phyloP scores from a whole-genome alignment of 2,329 filamentous ascomycete genomes.

The Annulohypoxylon truncatum region DNA sequence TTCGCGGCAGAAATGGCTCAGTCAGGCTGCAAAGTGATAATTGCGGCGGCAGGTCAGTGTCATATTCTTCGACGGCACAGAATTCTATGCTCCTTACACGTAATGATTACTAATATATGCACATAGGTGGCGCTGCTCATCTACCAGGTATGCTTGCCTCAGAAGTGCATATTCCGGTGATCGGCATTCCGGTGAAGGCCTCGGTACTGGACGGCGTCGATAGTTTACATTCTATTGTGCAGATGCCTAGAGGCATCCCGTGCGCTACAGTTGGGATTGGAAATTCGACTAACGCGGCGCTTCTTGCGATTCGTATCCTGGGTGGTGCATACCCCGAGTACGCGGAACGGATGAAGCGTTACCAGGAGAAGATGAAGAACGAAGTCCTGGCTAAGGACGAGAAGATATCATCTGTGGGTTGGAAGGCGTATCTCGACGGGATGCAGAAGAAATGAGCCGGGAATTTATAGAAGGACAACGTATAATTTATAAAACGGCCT shows the following conservation, averaged over 20 bases:
- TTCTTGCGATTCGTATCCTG: constrained; percentile 77
- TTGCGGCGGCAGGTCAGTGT: constrained; percentile 71
- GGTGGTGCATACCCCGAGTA: constrained; percentile 68
- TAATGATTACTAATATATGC: constrained; percentile 4
- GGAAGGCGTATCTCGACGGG: constrained; percentile 63
- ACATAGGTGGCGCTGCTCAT: constrained; percentile 72
- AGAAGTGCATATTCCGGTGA: constrained; percentile 77
- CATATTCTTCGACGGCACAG: not conserved
- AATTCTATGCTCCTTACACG: not conserved
- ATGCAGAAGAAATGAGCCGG: constrained; percentile 40
- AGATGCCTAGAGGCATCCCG: constrained; percentile 80
- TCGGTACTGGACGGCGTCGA: constrained; percentile 78
- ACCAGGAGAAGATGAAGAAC: constrained; percentile 70
- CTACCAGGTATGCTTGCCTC: constrained; percentile 69
- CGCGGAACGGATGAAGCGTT: constrained; percentile 67
- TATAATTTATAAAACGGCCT: not conserved
- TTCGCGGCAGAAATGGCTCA: constrained; percentile 72
- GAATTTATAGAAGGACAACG: not conserved
- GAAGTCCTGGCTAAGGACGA: constrained; percentile 73
- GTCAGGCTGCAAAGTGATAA: constrained; percentile 77
- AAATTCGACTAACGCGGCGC: constrained; percentile 80
- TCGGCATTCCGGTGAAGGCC: constrained; percentile 81
- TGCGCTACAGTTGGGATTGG: constrained; percentile 83
- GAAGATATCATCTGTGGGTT: constrained; percentile 66
- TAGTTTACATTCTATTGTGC: constrained; percentile 77